Evolutionary conservation across 2,329 filamentous ascomycete genomes (phyloP).

Genomic region (Phialophora expanda): DNA sequence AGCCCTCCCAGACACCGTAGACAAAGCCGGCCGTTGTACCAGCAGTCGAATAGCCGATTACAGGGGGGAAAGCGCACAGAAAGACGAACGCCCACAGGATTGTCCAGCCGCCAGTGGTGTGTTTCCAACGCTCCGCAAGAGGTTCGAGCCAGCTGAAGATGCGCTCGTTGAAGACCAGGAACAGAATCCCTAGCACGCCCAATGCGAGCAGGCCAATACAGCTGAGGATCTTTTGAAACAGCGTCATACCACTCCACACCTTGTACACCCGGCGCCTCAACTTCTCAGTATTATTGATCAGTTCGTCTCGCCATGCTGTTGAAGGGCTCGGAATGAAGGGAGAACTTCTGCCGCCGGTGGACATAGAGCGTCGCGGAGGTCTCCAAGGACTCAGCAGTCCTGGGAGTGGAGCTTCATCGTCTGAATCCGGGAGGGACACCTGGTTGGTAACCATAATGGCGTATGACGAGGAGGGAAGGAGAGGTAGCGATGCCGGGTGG

Average conservation of each 20-base stretch:
- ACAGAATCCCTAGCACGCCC: constrained; percentile 66
- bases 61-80: constrained; percentile 78
- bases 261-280: constrained; percentile 44
- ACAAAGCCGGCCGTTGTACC: constrained; percentile 73
- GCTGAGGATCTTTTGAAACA: constrained; percentile 67
- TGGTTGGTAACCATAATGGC: constrained; percentile 22
- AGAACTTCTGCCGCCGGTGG: constrained; percentile 49
- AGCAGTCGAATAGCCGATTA: constrained; percentile 84
- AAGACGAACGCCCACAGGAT: constrained; percentile 79
- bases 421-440: constrained; percentile 39
- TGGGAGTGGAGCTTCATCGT: constrained; percentile 37
- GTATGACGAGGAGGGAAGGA: background rate
- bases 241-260: constrained; percentile 49
- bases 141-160: constrained; percentile 79
- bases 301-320: constrained; percentile 45
- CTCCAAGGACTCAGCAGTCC: constrained; percentile 58
- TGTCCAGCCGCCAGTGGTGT: constrained; percentile 71
- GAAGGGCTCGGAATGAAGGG: constrained; percentile 45
- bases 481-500: background rate
- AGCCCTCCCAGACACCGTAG: constrained; percentile 73
- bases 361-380: constrained; percentile 46
- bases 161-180: constrained; percentile 76
- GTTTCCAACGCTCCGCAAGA: constrained; percentile 76
- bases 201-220: constrained; percentile 57
- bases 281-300: constrained; percentile 47